Percentiles rank a stretch among this genome's conserved stretches.
phyloP scores from a whole-genome alignment of 768 basidiomycete genomes.

The Mycena latifolia region DNA sequence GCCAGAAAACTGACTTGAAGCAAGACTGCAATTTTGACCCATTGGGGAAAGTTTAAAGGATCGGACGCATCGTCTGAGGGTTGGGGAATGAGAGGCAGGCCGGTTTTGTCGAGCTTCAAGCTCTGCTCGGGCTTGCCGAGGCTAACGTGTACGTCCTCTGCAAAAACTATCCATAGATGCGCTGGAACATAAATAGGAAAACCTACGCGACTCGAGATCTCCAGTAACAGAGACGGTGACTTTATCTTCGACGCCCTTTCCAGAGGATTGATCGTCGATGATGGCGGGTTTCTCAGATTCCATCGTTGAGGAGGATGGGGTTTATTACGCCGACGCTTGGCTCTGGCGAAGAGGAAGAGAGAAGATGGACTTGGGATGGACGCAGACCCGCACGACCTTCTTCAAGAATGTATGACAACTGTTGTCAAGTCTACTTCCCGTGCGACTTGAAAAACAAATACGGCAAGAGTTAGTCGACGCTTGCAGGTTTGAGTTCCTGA shows the following conservation, averaged over 20 bases:
- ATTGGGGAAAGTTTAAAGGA: slow-evolving; percentile 58
- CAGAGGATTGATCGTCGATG: slow-evolving; percentile 28
- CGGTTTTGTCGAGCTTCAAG: slow-evolving; percentile 49
- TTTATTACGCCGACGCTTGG: neutral
- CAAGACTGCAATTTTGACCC: slow-evolving; percentile 53
- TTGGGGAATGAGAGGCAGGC: slow-evolving; percentile 58
- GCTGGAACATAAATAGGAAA: neutral
- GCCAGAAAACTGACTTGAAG: slow-evolving; percentile 40
- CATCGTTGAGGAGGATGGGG: neutral
- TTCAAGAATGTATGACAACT: too few relatives aligned
- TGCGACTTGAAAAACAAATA: too few relatives aligned
- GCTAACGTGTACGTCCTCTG: slow-evolving; percentile 17
- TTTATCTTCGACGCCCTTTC: slow-evolving; percentile 18
- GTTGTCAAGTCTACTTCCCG: too few relatives aligned
- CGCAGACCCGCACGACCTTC: too few relatives aligned
- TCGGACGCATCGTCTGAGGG: slow-evolving; percentile 53
- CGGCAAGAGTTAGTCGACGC: too few relatives aligned
- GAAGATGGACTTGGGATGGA: too few relatives aligned
- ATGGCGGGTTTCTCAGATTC: slow-evolving; percentile 10
- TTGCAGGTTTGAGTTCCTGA: too few relatives aligned
- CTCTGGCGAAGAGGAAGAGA: neutral
- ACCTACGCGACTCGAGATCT: slow-evolving; percentile 24
- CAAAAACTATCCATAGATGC: neutral
- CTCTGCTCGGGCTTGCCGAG: slow-evolving; percentile 16
- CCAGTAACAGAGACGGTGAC: neutral